phyloP scores from a whole-genome alignment of 345 rosid species.

The Arabidopsis arenosa region DNA sequence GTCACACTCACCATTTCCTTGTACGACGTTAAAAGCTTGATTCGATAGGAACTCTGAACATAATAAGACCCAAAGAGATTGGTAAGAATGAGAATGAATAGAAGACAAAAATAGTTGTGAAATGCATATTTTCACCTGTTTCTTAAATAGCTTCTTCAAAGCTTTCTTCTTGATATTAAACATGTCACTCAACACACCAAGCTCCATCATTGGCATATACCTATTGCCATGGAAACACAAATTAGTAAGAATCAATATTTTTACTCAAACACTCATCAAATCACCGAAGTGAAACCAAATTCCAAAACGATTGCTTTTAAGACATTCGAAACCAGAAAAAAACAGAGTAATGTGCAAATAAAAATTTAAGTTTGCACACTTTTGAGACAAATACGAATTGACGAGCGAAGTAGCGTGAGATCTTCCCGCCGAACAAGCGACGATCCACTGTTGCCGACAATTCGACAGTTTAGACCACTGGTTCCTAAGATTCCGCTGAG shows the following conservation, averaged over 20 bases:
- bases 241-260: neutral
- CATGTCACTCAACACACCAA: constrained; percentile 80
- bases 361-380: constrained; percentile 37
- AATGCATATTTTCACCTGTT: constrained; percentile 56
- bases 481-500: constrained; percentile 86
- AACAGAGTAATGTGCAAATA: neutral
- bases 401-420: constrained; percentile 82
- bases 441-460: constrained; percentile 62
- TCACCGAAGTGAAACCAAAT: neutral
- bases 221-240: constrained; percentile 46
- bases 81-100: neutral
- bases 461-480: constrained; percentile 84
- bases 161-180: constrained; percentile 71
- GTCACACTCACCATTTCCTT: constrained; percentile 70
- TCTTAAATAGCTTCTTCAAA: constrained; percentile 63
- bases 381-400: constrained; percentile 71
- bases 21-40: constrained; percentile 69
- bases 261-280: neutral
- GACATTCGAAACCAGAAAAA: too few species aligned
- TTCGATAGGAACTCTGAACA: constrained; percentile 59
- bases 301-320: too few species aligned
- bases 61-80: constrained; percentile 21
- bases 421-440: constrained; percentile 63
- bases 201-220: constrained; percentile 75
- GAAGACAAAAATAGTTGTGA: neutral